Evolutionary conservation across 129 eudicot genomes (phyloP).

Genomic region (Helianthus annuus): DNA sequence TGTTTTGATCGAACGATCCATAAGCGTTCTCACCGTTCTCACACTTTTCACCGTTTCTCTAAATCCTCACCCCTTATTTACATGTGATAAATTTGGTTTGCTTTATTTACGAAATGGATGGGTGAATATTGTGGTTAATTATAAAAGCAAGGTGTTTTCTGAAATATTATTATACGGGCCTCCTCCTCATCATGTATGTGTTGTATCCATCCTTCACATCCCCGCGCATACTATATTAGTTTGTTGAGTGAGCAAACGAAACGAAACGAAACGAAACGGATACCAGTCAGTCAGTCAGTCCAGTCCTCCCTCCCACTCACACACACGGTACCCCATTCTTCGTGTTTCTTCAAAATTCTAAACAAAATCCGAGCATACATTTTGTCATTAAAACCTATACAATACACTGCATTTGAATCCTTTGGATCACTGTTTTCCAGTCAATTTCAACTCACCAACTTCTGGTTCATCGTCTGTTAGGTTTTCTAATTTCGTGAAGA

Average conservation of each 20-base stretch:
- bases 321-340: constrained; percentile 3
- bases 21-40: too few species aligned
- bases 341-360: constrained; percentile 10
- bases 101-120: not conserved
- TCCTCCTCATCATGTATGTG: not conserved
- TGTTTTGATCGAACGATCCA: too few species aligned
- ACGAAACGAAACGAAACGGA: not conserved
- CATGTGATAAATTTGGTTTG: too few species aligned
- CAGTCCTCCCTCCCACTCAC: not conserved
- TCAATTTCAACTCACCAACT: constrained; percentile 6
- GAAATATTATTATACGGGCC: not conserved
- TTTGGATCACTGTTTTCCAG: constrained; percentile 4
- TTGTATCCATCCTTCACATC: not conserved
- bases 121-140: not conserved
- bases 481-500: constrained; percentile 3
- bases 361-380: not conserved
- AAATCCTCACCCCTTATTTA: too few species aligned
- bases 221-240: constrained; percentile 6
- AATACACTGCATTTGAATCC: constrained; percentile 1
- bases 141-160: not conserved
- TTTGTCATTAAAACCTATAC: not conserved
- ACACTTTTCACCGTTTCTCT: too few species aligned
- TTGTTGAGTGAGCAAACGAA: constrained; percentile 28
- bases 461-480: constrained; percentile 12
- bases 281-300: constrained; percentile 10